Evolutionary conservation across 225 moss, liverwort and hornwort genomes (phyloP), one percentile per base, ranked within the genome.

Genomic region (Asterella californica): DNA sequence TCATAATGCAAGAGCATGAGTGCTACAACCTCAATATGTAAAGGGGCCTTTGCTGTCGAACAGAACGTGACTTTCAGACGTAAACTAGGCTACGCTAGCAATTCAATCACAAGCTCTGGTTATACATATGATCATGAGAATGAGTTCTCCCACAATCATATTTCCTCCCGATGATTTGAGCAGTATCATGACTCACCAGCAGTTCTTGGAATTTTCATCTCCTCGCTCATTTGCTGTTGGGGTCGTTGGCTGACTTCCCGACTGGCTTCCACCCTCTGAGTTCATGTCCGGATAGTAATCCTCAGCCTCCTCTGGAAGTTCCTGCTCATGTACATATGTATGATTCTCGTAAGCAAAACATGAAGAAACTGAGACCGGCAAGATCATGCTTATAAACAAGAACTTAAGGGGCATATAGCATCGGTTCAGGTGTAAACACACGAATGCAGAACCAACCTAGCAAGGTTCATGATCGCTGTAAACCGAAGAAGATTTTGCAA

Each of bases 191-290:
- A 47, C 70, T 73, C 27, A 73, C 73, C 73, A 73, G 29, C 32
- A 27, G 32, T 49, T 29, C 18, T 52, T 73, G 73, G 22, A n/a
- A 52, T 30, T 52, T 19, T 52, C 73, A 42, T 76, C 59, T 76
- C 27, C n/a, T 15, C 59, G 10, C 15, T 76, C 76, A 60, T 59
- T 45, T 76, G 59, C 57, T 0, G 59, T 76, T 25, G 76, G 76
- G 22, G 27, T 76, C 10, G 57, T 21, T 59, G 76, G 76, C 61
- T 59, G 76, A 45, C 76, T 76, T 30, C 55, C 55, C 12, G 55
- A 55, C 38, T 10, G 34, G 34, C 75, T 76, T 38, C n/a, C 75
- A 25, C 42, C 60, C 21, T 76, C 76, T 37, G 61, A 62, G 25
- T 38, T 15, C 59, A 60, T 42, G 45, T 76, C 76, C 2, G 60